Conservation (phyloP, 129 eudicot genomes). For the Cynara cardunculus region DNA sequence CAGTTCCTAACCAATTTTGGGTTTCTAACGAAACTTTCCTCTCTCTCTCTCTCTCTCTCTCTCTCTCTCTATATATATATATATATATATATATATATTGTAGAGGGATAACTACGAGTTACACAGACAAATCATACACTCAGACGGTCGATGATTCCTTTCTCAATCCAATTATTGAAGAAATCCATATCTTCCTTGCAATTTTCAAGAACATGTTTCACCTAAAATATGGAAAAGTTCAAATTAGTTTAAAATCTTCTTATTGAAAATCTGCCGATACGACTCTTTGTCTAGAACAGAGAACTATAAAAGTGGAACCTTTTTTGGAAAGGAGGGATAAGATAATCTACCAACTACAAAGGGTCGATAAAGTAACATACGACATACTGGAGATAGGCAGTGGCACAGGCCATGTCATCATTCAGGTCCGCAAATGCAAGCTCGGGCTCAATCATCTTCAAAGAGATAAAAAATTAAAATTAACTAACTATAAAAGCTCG, state of each 20-base stretch:
- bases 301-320: background rate
- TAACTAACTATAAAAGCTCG: background rate
- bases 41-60: too few relatives aligned
- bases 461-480: slow-evolving; percentile 12
- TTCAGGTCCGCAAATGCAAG: slow-evolving; percentile 95
- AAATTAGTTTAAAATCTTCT: slow-evolving; percentile 1
- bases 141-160: slow-evolving; percentile 81
- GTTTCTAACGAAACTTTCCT: too few relatives aligned
- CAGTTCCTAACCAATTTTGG: too few relatives aligned
- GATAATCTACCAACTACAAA: slow-evolving; percentile 17
- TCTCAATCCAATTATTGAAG: slow-evolving; percentile 83
- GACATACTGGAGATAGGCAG: slow-evolving; percentile 99
- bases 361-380: slow-evolving; percentile 66
- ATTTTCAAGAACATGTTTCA: slow-evolving; percentile 77
- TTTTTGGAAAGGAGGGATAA: slow-evolving; percentile 1
- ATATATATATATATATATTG: background rate
- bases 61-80: background rate
- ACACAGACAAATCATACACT: slow-evolving; percentile 47
- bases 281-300: background rate
- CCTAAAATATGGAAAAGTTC: slow-evolving; percentile 41
- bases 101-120: slow-evolving; percentile 14
- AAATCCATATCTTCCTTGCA: slow-evolving; percentile 99
- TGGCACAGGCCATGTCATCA: slow-evolving; percentile 99
- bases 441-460: slow-evolving; percentile 99
- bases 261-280: background rate